Percentiles rank a stretch among this genome's conserved stretches.
Evolutionary conservation across 2,329 filamentous ascomycete species (phyloP).

Genomic region (Passalora sequoiae): DNA sequence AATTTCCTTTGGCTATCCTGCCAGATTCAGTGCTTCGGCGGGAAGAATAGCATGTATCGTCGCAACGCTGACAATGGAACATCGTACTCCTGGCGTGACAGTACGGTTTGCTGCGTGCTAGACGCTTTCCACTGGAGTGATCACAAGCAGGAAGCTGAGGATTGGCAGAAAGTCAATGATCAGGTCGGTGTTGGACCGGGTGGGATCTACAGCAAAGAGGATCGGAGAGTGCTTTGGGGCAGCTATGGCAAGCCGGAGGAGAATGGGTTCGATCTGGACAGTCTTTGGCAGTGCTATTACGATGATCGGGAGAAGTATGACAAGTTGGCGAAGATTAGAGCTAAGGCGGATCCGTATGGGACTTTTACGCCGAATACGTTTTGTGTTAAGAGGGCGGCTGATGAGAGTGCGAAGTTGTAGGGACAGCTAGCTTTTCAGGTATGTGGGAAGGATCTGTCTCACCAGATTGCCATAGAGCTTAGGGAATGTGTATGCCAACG

Average conservation of each 20-base stretch:
- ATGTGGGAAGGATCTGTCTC: too few relatives aligned
- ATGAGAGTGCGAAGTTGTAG: too few relatives aligned
- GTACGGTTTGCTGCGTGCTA: conserved; percentile 37
- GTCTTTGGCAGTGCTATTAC: conserved; percentile 36
- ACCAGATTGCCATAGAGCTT: too few relatives aligned
- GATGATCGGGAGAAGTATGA: conserved; percentile 36
- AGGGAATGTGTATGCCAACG: too few relatives aligned
- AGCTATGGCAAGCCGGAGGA: conserved; percentile 31
- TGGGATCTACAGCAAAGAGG: conserved; percentile 36
- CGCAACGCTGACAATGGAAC: conserved; percentile 44
- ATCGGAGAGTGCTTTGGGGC: conserved; percentile 40
- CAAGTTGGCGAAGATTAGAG: conserved; percentile 30
- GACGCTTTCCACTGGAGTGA: conserved; percentile 44
- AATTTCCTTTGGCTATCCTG: conserved; percentile 43
- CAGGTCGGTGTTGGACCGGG: conserved; percentile 24
- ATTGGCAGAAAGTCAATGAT: conserved; percentile 45
- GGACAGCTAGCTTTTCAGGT: too few relatives aligned
- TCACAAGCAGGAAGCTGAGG: conserved; percentile 34
- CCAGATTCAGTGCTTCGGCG: conserved; percentile 46
- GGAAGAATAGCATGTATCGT: conserved; percentile 40
- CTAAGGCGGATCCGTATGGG: conserved; percentile 35
- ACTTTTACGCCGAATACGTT: conserved; percentile 39
- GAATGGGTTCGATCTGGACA: conserved; percentile 33
- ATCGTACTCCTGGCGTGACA: conserved; percentile 47
- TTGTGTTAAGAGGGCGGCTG: conserved; percentile 17